These are phyloP conservation scores for Wallacemonas rigidus DNA, from an alignment of 208 protist species.

Conservation along the genomic window DNA sequence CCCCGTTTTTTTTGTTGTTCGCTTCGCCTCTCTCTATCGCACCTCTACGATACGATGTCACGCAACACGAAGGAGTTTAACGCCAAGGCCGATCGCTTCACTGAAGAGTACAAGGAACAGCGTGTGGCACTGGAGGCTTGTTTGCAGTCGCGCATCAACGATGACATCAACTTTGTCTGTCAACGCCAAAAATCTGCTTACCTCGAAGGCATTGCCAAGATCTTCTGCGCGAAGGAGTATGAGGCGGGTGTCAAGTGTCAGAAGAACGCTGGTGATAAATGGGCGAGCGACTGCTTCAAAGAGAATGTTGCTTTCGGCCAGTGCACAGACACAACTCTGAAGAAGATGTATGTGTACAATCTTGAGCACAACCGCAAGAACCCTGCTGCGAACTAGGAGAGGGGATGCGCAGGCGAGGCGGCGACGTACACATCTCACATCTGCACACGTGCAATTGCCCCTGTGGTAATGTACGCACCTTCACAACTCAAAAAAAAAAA, in stretches of 20 bases:
- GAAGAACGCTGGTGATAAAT: conserved; percentile 56
- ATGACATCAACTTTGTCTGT: conserved; percentile 89
- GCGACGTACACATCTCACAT: no score
- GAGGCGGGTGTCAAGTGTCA: conserved; percentile 75
- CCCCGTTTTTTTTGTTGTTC: neutral
- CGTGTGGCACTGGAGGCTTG: conserved; percentile 67
- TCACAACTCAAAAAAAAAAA: no score
- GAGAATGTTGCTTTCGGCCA: conserved; percentile 85
- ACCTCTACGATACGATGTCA: conserved; percentile 41
- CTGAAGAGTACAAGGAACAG: conserved; percentile 54
- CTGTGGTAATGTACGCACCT: no score
- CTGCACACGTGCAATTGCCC: no score
- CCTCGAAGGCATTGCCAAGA: conserved; percentile 66
- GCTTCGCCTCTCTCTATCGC: neutral
- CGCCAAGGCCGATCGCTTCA: conserved; percentile 63
- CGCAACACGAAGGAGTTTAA: conserved; percentile 88
- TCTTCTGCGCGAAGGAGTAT: conserved; percentile 83
- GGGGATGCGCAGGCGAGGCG: no score
- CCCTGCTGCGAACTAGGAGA: conserved; percentile 52
- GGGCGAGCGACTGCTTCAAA: conserved; percentile 86
- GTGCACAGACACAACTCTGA: conserved; percentile 76
- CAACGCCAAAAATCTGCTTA: conserved; percentile 78
- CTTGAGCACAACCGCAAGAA: conserved; percentile 83
- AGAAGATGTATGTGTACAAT: conserved; percentile 88
- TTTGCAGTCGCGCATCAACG: conserved; percentile 76